These are phyloP conservation scores for Tetragonia tetragonoides DNA, from an alignment of 148 eudicot species.

Conservation along the genomic window DNA sequence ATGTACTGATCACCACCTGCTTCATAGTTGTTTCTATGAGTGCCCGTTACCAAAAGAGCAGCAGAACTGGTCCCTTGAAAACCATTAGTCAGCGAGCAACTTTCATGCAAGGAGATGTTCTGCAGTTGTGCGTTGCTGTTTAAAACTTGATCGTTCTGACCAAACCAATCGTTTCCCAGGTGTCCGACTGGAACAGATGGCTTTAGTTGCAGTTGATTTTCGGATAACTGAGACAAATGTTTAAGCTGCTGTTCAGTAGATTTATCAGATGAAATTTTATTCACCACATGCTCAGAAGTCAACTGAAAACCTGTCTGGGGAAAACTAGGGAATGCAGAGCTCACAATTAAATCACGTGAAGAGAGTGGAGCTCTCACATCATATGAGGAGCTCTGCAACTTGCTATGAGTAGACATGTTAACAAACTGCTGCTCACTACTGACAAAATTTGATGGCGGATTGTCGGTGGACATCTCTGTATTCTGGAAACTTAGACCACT, in stretches of 20 bases:
- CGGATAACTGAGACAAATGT: neutral
- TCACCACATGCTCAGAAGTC: neutral
- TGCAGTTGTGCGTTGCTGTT: neutral
- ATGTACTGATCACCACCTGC: neutral
- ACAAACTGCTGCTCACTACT: neutral
- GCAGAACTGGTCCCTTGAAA: neutral
- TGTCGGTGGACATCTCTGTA: slow-evolving; percentile 36
- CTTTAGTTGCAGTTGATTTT: neutral
- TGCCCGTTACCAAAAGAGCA: neutral
- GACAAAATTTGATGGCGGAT: slow-evolving; percentile 23
- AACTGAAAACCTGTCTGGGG: neutral
- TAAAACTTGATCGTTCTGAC: neutral
- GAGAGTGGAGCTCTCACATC: neutral
- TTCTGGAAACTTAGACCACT: slow-evolving; percentile 59
- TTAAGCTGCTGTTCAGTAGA: neutral
- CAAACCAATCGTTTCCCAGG: neutral
- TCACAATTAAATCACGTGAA: slow-evolving; percentile 1
- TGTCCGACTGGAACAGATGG: slow-evolving; percentile 2
- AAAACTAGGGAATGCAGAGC: slow-evolving; percentile 3
- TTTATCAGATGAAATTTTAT: neutral
- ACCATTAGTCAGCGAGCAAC: neutral
- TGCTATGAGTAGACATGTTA: neutral
- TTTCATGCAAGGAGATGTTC: neutral
- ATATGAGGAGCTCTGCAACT: neutral
- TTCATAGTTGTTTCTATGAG: neutral